Percentiles rank a stretch among this genome's conserved stretches.
These are phyloP conservation scores for Boletus vinaceobasis DNA, from an alignment of 768 basidiomycete species.

Conservation along the genomic window DNA sequence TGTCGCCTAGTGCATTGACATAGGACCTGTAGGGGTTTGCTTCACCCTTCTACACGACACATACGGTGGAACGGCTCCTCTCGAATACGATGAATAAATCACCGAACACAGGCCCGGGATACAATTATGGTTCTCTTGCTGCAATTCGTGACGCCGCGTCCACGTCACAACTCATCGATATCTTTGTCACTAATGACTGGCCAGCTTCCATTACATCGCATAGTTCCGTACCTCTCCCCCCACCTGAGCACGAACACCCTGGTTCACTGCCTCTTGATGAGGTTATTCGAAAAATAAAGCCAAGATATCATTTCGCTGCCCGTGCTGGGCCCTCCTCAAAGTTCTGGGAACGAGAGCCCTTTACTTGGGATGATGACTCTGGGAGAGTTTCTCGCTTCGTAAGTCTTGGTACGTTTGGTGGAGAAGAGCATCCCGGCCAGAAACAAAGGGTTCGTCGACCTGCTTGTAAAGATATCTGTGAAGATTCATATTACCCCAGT, in stretches of 20 bases:
- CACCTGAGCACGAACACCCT: constrained; percentile 38
- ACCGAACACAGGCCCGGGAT: constrained; percentile 36
- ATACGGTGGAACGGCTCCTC: constrained; percentile 68
- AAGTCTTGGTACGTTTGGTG: constrained; percentile 85
- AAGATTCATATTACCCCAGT: constrained; percentile 45
- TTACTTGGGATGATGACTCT: constrained; percentile 72
- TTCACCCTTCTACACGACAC: constrained; percentile 70
- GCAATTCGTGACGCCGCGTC: constrained; percentile 60
- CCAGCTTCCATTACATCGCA: constrained; percentile 62
- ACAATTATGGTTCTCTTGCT: constrained; percentile 62
- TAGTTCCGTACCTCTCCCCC: constrained; percentile 51
- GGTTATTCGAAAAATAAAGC: constrained; percentile 60
- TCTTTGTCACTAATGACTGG: constrained; percentile 80
- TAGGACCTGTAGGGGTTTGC: constrained; percentile 56
- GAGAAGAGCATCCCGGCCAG: constrained; percentile 53
- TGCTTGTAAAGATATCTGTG: neutral
- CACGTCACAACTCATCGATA: constrained; percentile 67
- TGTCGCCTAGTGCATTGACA: neutral
- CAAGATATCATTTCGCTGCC: constrained; percentile 84
- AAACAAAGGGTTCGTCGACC: constrained; percentile 72
- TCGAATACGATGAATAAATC: constrained; percentile 63
- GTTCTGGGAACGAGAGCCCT: constrained; percentile 97
- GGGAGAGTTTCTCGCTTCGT: constrained; percentile 72
- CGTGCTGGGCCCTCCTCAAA: constrained; percentile 59
- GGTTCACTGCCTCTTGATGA: constrained; percentile 64